Base-by-base conservation (phyloP, 2,329 filamentous ascomycete genomes). In the Pseudopithomyces maydicus region DNA sequence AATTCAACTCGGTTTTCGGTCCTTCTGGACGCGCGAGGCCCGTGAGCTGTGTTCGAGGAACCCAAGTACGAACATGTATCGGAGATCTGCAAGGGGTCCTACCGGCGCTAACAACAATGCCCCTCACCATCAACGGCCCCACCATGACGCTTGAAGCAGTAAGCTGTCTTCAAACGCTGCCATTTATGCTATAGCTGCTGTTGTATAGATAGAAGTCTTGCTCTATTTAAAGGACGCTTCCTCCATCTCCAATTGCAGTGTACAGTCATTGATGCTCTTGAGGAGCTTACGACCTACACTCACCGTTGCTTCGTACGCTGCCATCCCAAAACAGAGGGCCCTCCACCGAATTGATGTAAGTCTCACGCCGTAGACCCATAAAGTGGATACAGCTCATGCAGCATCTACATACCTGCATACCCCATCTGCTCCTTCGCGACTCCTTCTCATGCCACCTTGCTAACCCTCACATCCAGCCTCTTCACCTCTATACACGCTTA, bases 61-160 rank as follows among this genome's bases (percentile, higher is more conserved):
- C n/a, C n/a, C n/a, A n/a, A n/a, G n/a, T n/a, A n/a, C n/a, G 26
- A 4, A 29, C 26, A 29, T 29, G 26, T 29, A 29, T 50, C 41
- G 26, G 15, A 23, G 22, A 50, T 41, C 35, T 12, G 47, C 47
- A 50, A 29, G 22, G 35, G 22, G n/a, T 22, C 35, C n/a, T 19
- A 26, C 17, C 22, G 22, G 35, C 47, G 47, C 47, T 50, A 50
- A n/a, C 47, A 19, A 29, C 47, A 50, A 33, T 52, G 29, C 49
- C 49, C 49, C 49, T 44, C 49, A 33, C 26, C 26, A 33, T 8
- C 39, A 6, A 6, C 10, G 12, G 36, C 49, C 49, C 49, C 49
- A 52, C 38, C 41, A 52, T 52, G 49, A 52, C 29, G 48, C 39
- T 29, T n/a, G 49, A 39, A 44, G 35, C 36, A 50, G 47, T 39